These are phyloP conservation scores for Xylaria sp. DNA, from an alignment of 2,329 filamentous ascomycete genomes.

Conservation along the genomic window DNA sequence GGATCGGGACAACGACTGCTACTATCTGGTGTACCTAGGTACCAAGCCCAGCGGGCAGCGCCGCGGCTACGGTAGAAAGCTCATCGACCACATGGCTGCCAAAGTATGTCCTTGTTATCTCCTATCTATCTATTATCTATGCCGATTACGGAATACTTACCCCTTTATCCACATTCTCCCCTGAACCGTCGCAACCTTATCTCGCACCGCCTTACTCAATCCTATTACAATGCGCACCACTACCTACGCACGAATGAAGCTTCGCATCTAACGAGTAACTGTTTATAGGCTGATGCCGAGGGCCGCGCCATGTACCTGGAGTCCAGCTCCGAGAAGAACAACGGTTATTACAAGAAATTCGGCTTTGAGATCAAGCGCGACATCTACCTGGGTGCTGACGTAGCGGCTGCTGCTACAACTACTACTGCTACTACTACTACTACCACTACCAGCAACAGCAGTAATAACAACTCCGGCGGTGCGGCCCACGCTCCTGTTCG, in stretches of 20 bases:
- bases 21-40: slow-evolving; percentile 87
- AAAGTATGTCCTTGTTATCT: slow-evolving; percentile 58
- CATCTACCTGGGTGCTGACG: slow-evolving; percentile 62
- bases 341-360: slow-evolving; percentile 77
- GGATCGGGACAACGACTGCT: slow-evolving; percentile 72
- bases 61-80: slow-evolving; percentile 76
- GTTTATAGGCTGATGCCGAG: slow-evolving; percentile 71
- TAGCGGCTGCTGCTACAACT: slow-evolving; percentile 23
- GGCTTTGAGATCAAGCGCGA: slow-evolving; percentile 74
- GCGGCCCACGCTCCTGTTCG: slow-evolving; percentile 60
- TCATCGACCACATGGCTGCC: slow-evolving; percentile 75
- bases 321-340: slow-evolving; percentile 75
- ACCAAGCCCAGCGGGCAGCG: slow-evolving; percentile 76
- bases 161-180: slow-evolving; percentile 1
- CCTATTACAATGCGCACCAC: neutral
- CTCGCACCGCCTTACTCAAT: neutral
- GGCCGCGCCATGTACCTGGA: slow-evolving; percentile 79
- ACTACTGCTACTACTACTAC: slow-evolving; percentile 9
- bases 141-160: slow-evolving; percentile 8
- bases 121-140: neutral
- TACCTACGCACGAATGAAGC: neutral
- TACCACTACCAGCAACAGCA: slow-evolving; percentile 12
- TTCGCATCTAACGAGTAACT: slow-evolving; percentile 6
- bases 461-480: neutral
- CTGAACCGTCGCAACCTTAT: neutral